Evolutionary conservation across 2,329 filamentous ascomycete species (phyloP), one percentile per base, ranked within the genome.

Genomic region (Pochonia chlamydosporia): DNA sequence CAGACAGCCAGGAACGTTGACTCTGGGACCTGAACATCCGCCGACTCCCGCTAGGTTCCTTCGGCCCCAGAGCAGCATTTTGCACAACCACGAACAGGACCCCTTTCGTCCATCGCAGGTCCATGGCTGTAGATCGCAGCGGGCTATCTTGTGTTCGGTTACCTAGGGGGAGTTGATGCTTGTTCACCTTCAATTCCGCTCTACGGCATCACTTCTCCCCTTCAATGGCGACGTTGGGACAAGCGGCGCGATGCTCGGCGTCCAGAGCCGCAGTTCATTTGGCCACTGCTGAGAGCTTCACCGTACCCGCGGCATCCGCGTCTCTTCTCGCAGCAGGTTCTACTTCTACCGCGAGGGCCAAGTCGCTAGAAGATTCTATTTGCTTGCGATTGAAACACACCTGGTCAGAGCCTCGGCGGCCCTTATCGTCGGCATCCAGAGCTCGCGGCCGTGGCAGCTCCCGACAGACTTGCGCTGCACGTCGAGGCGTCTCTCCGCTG

Each of bases 191-290:
- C 21, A 16, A 13, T 39, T 46, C 47, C 23, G 35, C 49, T 47
- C 43, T 40, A 21, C 41, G 24, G 24, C 48, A 47, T 47, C 49
- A 21, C 18, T 40, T 26, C 31, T 23, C n/a, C 25, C 46, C 36
- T n/a, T 10, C 51, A 50, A 60, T 60, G 58, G 51, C 57, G 14
- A 51, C 51, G 16, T 30, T 59, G 11, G 51, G 50, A 37, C 53
- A 49, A 37, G 51, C 37, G 40, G 51, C 52, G 23, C 47, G 55
- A 18, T 49, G 55, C 49, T 52, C 55, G 5, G 54, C 55, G n/a
- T 49, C 48, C 11, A 50, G 50, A 41, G 54, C 46, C 25, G 50
- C 47, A 25, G 43, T 44, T 39, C 51, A 53, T 23, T 44, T 54
- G 28, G 54, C 53, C 20, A n/a, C n/a, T n/a, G 39, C 47, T 25